These are phyloP conservation scores for Heritiera fomes DNA, from an alignment of 345 rosid genomes.

Conservation along the genomic window DNA sequence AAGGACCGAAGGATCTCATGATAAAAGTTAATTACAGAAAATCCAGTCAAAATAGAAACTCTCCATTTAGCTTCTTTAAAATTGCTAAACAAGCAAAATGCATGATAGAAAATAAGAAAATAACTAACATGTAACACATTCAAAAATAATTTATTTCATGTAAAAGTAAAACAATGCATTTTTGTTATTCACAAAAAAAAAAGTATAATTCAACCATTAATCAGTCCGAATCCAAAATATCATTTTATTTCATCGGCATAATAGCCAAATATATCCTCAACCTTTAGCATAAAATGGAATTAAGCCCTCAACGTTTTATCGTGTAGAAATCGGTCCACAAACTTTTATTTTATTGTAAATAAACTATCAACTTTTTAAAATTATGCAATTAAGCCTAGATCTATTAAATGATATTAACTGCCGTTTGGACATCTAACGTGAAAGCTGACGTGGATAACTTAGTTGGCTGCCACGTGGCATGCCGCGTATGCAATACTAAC, in stretches of 20 bases:
- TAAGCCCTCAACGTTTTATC: too few relatives aligned
- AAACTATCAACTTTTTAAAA: too few relatives aligned
- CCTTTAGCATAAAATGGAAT: too few relatives aligned
- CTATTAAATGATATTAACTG: too few relatives aligned
- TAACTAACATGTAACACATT: background rate
- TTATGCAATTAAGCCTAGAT: too few relatives aligned
- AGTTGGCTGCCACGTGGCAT: too few relatives aligned
- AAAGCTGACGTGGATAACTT: too few relatives aligned
- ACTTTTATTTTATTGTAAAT: too few relatives aligned
- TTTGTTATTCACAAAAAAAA: background rate
- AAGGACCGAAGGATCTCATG: background rate
- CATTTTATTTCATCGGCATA: background rate
- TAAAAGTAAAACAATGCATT: background rate
- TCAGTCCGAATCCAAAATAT: background rate
- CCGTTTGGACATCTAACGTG: too few relatives aligned
- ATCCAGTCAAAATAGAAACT: background rate
- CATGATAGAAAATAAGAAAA: background rate
- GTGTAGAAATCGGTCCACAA: too few relatives aligned
- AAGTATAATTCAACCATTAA: background rate
- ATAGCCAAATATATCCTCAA: too few relatives aligned
- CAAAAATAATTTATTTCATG: background rate
- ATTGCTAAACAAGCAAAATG: background rate
- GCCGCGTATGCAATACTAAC: too few relatives aligned
- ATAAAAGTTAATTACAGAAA: background rate
- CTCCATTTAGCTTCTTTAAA: background rate